Evolutionary conservation across 2,329 filamentous ascomycete genomes (phyloP).

Genomic region (Rutstroemia sp.): DNA sequence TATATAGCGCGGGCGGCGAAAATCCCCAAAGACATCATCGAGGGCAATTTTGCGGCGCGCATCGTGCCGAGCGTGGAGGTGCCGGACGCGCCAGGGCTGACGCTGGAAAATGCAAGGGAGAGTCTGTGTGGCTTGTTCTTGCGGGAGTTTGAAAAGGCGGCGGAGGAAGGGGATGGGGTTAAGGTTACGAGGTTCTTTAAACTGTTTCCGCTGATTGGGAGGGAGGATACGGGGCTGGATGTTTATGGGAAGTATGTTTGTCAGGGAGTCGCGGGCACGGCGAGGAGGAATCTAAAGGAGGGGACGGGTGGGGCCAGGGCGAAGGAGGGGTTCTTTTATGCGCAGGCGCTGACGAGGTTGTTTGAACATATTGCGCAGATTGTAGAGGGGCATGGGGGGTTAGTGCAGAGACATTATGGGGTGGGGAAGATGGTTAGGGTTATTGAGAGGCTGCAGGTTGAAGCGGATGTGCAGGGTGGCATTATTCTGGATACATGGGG

Average conservation of each 20-base stretch:
- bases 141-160: slow-evolving; percentile 89
- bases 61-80: slow-evolving; percentile 96
- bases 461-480: slow-evolving; percentile 92
- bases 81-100: slow-evolving; percentile 81
- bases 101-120: slow-evolving; percentile 79
- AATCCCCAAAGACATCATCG: slow-evolving; percentile 71
- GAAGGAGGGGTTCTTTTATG: slow-evolving; percentile 76
- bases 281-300: slow-evolving; percentile 72
- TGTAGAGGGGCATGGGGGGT: slow-evolving; percentile 79
- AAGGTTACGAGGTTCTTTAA: slow-evolving; percentile 97
- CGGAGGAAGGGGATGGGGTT: slow-evolving; percentile 75
- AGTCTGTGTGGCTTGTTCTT: slow-evolving; percentile 86
- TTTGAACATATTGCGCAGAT: slow-evolving; percentile 98
- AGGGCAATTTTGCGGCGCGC: slow-evolving; percentile 79
- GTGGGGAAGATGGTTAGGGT: slow-evolving; percentile 89
- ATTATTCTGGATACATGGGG: slow-evolving; percentile 94
- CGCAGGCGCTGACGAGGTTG: slow-evolving; percentile 78
- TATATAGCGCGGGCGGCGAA: slow-evolving; percentile 79
- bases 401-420: slow-evolving; percentile 94
- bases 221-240: slow-evolving; percentile 82
- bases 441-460: slow-evolving; percentile 84
- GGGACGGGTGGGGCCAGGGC: slow-evolving; percentile 39
- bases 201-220: slow-evolving; percentile 86
- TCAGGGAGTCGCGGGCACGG: slow-evolving; percentile 81
- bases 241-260: slow-evolving; percentile 96